Evolutionary conservation across 371 early-diverging fungal species (phyloP).

Genomic region (Rozella allomycis): DNA sequence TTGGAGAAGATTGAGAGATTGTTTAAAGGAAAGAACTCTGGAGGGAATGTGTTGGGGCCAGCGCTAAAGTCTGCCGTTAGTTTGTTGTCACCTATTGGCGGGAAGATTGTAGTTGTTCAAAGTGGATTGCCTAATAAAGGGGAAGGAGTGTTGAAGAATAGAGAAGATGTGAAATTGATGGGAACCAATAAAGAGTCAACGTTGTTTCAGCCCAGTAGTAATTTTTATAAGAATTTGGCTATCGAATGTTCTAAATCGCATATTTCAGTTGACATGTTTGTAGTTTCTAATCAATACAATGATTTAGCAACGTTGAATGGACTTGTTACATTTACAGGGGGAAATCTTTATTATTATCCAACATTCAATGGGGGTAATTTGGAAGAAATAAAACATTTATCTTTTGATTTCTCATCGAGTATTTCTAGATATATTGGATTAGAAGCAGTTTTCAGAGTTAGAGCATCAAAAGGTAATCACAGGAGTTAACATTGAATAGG

Average conservation of each 20-base stretch:
- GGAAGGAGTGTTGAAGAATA: slow-evolving; percentile 49
- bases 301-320: slow-evolving; percentile 79
- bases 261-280: slow-evolving; percentile 76
- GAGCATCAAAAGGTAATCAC: slow-evolving; percentile 71
- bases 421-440: slow-evolving; percentile 64
- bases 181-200: slow-evolving; percentile 67
- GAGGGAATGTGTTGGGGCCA: slow-evolving; percentile 53
- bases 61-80: slow-evolving; percentile 51
- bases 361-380: slow-evolving; percentile 67
- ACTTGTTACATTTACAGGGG: slow-evolving; percentile 68
- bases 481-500: no score
- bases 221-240: slow-evolving; percentile 84
- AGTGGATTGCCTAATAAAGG: slow-evolving; percentile 57
- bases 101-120: slow-evolving; percentile 70
- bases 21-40: slow-evolving; percentile 54
- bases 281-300: slow-evolving; percentile 65
- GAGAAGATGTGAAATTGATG: slow-evolving; percentile 61
- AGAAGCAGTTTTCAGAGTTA: slow-evolving; percentile 87
- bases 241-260: slow-evolving; percentile 75
- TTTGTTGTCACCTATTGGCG: slow-evolving; percentile 45
- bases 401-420: slow-evolving; percentile 61
- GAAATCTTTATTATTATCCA: slow-evolving; percentile 82
- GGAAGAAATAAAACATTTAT: slow-evolving; percentile 70
- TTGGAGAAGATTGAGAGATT: slow-evolving; percentile 51
- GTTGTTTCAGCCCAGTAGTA: slow-evolving; percentile 51